Evolutionary conservation across 352 stramenopile species (phyloP).

Genomic region (Pseudoperonospora humuli): DNA sequence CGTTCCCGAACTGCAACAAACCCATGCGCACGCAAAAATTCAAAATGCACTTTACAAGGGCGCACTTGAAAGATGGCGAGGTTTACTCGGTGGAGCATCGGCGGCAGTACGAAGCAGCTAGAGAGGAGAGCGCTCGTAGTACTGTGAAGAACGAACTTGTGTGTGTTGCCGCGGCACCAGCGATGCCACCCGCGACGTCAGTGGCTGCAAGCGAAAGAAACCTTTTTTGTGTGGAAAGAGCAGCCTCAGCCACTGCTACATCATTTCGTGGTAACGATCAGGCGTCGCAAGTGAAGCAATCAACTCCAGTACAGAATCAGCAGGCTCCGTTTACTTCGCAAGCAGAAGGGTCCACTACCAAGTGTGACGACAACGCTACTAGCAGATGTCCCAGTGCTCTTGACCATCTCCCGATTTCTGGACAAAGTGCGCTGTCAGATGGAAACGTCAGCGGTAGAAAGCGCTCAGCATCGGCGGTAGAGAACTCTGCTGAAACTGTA

Average conservation of each 20-base stretch:
- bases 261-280: slow-evolving; percentile 4
- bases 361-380: not conserved
- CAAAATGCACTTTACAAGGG: slow-evolving; percentile 77
- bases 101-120: slow-evolving; percentile 66
- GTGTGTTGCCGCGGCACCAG: not conserved
- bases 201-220: slow-evolving; percentile 2
- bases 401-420: not conserved
- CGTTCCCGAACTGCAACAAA: slow-evolving; percentile 73
- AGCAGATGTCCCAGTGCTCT: not conserved
- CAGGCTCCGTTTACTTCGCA: slow-evolving; percentile 5
- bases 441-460: slow-evolving; percentile 22
- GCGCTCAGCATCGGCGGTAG: slow-evolving; percentile 19
- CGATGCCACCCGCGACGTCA: not conserved
- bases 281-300: slow-evolving; percentile 8
- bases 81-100: slow-evolving; percentile 73
- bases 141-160: slow-evolving; percentile 8
- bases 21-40: slow-evolving; percentile 85
- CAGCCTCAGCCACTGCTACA: not conserved
- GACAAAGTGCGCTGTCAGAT: not conserved
- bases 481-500: slow-evolving; percentile 9
- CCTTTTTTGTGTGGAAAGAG: not conserved
- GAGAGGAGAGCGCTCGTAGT: slow-evolving; percentile 34
- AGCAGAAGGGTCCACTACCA: slow-evolving; percentile 1
- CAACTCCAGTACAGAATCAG: slow-evolving; percentile 3
- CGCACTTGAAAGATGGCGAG: slow-evolving; percentile 67